Conservation (phyloP, 1,139 yeast species). For the Geotrichum histeridarum region DNA sequence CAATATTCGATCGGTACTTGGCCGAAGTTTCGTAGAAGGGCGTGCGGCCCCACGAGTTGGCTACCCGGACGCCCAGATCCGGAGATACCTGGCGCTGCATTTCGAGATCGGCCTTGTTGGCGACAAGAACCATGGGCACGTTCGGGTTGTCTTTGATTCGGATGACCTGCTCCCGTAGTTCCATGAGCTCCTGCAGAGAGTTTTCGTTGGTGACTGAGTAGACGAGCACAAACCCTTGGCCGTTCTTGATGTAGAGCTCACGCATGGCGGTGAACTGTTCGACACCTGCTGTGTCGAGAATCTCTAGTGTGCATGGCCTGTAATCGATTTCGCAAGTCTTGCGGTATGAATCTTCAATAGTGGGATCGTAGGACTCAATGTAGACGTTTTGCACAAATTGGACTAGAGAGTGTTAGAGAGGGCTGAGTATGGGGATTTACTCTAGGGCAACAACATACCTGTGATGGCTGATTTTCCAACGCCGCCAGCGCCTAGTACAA, state of each 20-base stretch:
- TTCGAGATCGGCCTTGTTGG: slow-evolving; percentile 57
- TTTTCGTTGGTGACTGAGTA: slow-evolving; percentile 82
- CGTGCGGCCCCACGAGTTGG: slow-evolving; percentile 84
- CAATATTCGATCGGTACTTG: slow-evolving; percentile 76
- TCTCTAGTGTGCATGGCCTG: slow-evolving; percentile 40
- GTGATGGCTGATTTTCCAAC: slow-evolving; percentile 95
- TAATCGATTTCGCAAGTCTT: slow-evolving; percentile 39
- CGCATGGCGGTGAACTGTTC: slow-evolving; percentile 52
- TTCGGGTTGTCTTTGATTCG: slow-evolving; percentile 63
- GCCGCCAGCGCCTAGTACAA: slow-evolving; percentile 96
- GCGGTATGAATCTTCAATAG: slow-evolving; percentile 65
- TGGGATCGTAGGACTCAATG: slow-evolving; percentile 93
- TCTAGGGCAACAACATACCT: slow-evolving; percentile 21
- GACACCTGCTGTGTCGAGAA: slow-evolving; percentile 46
- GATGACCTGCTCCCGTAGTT: slow-evolving; percentile 82
- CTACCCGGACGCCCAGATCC: slow-evolving; percentile 51
- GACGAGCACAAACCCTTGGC: slow-evolving; percentile 50
- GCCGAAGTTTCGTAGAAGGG: slow-evolving; percentile 84
- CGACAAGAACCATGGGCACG: slow-evolving; percentile 44
- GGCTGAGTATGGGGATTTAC: neutral
- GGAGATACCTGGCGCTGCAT: slow-evolving; percentile 54
- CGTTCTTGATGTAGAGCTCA: slow-evolving; percentile 53
- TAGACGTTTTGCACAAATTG: slow-evolving; percentile 43
- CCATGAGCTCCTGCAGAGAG: slow-evolving; percentile 72
- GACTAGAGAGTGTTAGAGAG: slow-evolving; percentile 21